Evolutionary conservation across 495 filamentous ascomycete species (phyloP).

Genomic region (Parathielavia hyrcaniae): DNA sequence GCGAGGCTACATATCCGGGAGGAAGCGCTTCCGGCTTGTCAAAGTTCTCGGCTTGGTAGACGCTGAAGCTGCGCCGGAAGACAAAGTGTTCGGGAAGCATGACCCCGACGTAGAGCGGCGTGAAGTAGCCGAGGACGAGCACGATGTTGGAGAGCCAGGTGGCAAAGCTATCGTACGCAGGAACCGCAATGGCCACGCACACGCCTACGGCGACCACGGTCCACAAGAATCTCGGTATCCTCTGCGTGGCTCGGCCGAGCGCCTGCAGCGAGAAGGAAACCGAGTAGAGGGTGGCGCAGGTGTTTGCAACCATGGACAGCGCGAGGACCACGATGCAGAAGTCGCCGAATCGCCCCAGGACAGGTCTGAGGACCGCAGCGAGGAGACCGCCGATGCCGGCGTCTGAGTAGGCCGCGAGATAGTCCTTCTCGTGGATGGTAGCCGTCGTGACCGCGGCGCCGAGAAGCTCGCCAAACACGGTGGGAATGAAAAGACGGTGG

Average conservation of each 20-base stretch:
- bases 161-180: constrained; percentile 70
- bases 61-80: constrained; percentile 59
- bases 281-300: constrained; percentile 87
- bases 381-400: constrained; percentile 68
- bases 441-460: constrained; percentile 68
- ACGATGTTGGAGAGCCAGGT: constrained; percentile 71
- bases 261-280: constrained; percentile 71
- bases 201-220: constrained; percentile 59
- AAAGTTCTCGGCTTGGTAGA: constrained; percentile 60
- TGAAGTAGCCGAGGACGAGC: constrained; percentile 76
- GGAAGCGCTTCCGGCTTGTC: constrained; percentile 56
- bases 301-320: constrained; percentile 74
- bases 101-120: constrained; percentile 74
- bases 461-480: constrained; percentile 73
- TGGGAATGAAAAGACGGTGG: constrained; percentile 65
- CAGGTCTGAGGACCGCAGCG: constrained; percentile 57
- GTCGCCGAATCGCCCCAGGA: constrained; percentile 67
- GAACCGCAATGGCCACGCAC: constrained; percentile 71
- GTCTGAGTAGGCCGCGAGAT: constrained; percentile 52
- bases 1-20: constrained; percentile 60
- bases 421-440: constrained; percentile 49
- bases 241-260: constrained; percentile 55
- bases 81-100: constrained; percentile 68
- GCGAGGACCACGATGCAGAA: constrained; percentile 79
- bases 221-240: constrained; percentile 74